phyloP scores from a whole-genome alignment of 2,329 filamentous ascomycete genomes.

The Clonostachys byssicola region DNA sequence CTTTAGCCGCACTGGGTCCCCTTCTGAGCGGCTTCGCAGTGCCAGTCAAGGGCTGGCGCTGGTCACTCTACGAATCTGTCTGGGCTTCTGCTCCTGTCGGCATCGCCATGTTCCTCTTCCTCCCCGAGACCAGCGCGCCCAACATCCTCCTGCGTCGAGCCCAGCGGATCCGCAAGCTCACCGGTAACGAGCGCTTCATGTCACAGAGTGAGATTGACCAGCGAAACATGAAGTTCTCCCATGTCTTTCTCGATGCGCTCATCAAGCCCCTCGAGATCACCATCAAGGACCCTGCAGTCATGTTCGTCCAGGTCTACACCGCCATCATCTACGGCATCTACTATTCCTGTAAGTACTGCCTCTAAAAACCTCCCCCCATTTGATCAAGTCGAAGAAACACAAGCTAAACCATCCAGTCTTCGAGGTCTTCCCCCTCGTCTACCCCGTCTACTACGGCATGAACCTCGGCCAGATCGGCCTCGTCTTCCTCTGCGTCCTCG shows the following conservation, averaged over 20 bases:
- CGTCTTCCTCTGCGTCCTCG: conserved; percentile 55
- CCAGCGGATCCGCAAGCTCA: conserved; percentile 54
- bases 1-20: conserved; percentile 51
- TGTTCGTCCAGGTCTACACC: conserved; percentile 59
- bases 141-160: conserved; percentile 61
- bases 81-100: conserved; percentile 57
- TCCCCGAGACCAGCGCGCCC: conserved; percentile 58
- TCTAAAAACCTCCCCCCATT: too few relatives aligned
- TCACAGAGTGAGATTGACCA: conserved; percentile 63
- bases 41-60: conserved; percentile 55
- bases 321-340: conserved; percentile 59
- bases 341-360: conserved; percentile 38
- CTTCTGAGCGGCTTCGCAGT: conserved; percentile 58
- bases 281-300: conserved; percentile 56
- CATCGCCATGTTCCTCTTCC: conserved; percentile 54
- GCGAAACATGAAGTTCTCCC: conserved; percentile 40
- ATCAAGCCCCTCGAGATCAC: conserved; percentile 59
- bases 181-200: conserved; percentile 51
- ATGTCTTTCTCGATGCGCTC: conserved; percentile 49
- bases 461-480: conserved; percentile 52
- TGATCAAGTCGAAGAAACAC: not conserved
- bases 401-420: conserved; percentile 34
- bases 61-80: conserved; percentile 60
- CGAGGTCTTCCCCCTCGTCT: conserved; percentile 64
- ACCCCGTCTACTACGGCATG: conserved; percentile 55